Evolutionary conservation across 73 alveolate genomes (phyloP).

Genomic region (Paramecium pentaurelia): DNA sequence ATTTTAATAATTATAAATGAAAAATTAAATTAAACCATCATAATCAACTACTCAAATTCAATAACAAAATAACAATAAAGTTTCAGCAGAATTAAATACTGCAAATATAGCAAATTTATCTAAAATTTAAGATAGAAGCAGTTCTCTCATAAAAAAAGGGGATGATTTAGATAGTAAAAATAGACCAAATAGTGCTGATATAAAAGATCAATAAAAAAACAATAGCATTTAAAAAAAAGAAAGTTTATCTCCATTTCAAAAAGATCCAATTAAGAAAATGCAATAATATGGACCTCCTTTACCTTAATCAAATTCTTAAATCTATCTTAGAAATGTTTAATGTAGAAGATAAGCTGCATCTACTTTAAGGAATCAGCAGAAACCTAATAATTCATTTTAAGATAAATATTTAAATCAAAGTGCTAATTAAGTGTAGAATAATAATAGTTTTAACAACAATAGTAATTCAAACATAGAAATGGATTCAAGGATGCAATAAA

Average conservation of each 20-base stretch:
- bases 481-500: background rate
- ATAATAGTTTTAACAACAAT: slow-evolving; percentile 35
- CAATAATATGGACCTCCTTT: background rate
- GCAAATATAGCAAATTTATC: background rate
- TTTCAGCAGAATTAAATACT: background rate
- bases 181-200: slow-evolving; percentile 38
- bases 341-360: slow-evolving; percentile 46
- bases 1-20: background rate
- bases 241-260: slow-evolving; percentile 18
- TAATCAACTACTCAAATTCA: background rate
- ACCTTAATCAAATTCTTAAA: slow-evolving; percentile 17
- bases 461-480: background rate
- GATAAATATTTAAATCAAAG: slow-evolving; percentile 43
- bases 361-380: background rate
- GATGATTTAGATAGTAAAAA: background rate
- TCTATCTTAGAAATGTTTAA: slow-evolving; percentile 21
- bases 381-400: slow-evolving; percentile 30
- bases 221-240: background rate
- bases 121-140: background rate
- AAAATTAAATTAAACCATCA: background rate
- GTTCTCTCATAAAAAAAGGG: background rate
- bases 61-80: background rate
- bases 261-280: background rate
- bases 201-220: background rate
- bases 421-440: slow-evolving; percentile 15